Evolutionary conservation across 2,329 filamentous ascomycete genomes (phyloP).

Genomic region (Ceratocystiopsis brevicomis): DNA sequence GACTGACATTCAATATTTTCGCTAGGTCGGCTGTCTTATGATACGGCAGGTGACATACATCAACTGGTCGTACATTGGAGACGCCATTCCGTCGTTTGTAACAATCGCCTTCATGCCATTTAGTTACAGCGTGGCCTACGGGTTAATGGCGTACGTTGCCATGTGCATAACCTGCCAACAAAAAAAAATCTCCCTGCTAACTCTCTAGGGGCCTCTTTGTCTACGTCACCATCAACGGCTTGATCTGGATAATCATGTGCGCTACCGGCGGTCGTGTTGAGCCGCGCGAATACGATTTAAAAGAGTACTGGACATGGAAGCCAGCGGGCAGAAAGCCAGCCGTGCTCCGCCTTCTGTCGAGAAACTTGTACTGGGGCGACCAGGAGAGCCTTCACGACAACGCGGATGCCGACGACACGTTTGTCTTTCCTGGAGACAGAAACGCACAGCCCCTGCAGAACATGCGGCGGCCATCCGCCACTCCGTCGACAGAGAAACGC

Average conservation of each 20-base stretch:
- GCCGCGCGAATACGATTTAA: conserved; percentile 32
- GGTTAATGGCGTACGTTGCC: conserved; percentile 44
- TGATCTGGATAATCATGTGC: conserved; percentile 26
- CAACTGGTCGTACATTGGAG: conserved; percentile 61
- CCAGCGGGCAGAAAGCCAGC: conserved; percentile 28
- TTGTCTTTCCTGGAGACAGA: conserved; percentile 2
- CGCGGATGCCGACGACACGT: conserved; percentile 2
- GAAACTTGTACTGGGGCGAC: conserved; percentile 12
- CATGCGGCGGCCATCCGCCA: not conserved
- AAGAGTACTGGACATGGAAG: conserved; percentile 37
- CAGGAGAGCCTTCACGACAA: conserved; percentile 6
- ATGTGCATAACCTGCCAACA: too few relatives aligned
- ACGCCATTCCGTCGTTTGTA: conserved; percentile 57
- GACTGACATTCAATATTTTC: too few relatives aligned
- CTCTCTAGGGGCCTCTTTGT: conserved; percentile 31
- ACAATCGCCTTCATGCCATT: conserved; percentile 61
- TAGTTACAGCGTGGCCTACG: conserved; percentile 62
- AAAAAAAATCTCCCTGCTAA: too few relatives aligned
- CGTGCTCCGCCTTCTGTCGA: conserved; percentile 21
- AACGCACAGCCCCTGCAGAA: conserved; percentile 4
- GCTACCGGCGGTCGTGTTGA: conserved; percentile 24
- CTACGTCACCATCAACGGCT: conserved; percentile 28
- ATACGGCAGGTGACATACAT: conserved; percentile 54
- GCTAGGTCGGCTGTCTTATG: conserved; percentile 56
- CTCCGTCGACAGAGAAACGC: conserved; percentile 2